Evolutionary conservation across 176 grass and related monocot genomes (phyloP).

Genomic region (Sorghum bicolor): Sorghum_bicolor_NCBIv3 NC_012873.2:11288001-11288500

Average conservation of each 20-base stretch:
- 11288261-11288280: background rate
- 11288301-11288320: background rate
- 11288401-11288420: background rate
- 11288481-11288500: background rate
- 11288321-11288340: background rate
- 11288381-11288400: background rate
- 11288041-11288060: background rate
- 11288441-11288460: background rate
- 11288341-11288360: background rate
- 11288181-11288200: background rate
- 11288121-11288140: background rate
- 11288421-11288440: background rate
- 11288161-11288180: background rate
- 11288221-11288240: background rate
- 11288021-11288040: too few relatives aligned
- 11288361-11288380: background rate
- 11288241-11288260: background rate
- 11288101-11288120: background rate
- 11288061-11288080: background rate
- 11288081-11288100: background rate
- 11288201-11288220: background rate
- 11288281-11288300: background rate
- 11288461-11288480: background rate
- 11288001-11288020: background rate
- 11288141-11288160: background rate